Evolutionary conservation across 805 yeast genomes (phyloP), one percentile per base, ranked within the genome.

Genomic region (Komagataella phaffii): DNA sequence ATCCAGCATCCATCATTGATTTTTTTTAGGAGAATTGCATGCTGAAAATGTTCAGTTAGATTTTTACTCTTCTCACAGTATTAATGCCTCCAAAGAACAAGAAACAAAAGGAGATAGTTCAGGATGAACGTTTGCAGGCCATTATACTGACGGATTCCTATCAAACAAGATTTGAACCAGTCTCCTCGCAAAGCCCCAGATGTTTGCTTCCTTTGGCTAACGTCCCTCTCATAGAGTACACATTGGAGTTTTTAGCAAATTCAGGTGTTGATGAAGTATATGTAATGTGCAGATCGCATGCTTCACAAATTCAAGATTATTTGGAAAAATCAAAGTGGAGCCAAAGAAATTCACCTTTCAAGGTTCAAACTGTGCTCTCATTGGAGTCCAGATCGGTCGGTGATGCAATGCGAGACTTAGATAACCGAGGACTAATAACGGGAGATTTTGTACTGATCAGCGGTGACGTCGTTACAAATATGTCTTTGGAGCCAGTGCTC

Each of bases 371-470:
- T 2, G 79, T 91, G 51, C 77, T 86, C 74, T 80, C 95, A 21
- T 79, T 88, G 49, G 96, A 91, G 64, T 82, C 93, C 8, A 72
- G 90, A 65, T 86, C 95, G 24, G 95, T 91, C 8, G 99, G 99
- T 57, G 99, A 93, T 68, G 95, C 96, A 18, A 87, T 93, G 95
- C 77, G 99, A 64, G 98, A 91, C 62, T 71, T 93, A 53, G 99
- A 93, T 65, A 83, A 87, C 54, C 75, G 96, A 59, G 96, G 96
- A 5, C 70, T 91, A 53, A 87, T 93, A 50, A 80, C 86, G 1
- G 90, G 95, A 12, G 99, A 93, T 66, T 93, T 93, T 61, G 70
- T 93, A 52, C 73, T 93, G 44, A 86, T 93, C 36, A 81, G 95
- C 7, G 99, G 99, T 55, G 99, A 93, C 64, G 95, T 91, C 17